Percentiles rank a stretch among this genome's conserved stretches.
Evolutionary conservation across 2,329 filamentous ascomycete genomes (phyloP).

Genomic region (Cladosporium cucumerinum): DNA sequence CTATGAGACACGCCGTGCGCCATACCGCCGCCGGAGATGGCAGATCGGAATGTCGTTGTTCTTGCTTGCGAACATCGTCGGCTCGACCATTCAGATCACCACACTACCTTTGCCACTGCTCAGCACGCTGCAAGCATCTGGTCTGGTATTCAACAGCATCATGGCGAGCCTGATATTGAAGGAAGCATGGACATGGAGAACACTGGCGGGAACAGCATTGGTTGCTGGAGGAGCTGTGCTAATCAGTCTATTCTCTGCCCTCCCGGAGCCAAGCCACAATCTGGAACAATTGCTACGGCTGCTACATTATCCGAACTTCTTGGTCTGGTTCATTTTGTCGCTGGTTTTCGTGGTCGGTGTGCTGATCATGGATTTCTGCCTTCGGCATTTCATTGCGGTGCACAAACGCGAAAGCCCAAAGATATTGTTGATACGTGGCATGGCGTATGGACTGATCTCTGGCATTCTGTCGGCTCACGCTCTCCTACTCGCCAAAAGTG

Average conservation of each 20-base stretch:
- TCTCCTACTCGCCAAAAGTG: conserved; percentile 89
- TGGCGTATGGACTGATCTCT: conserved; percentile 82
- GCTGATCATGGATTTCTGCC: conserved; percentile 56
- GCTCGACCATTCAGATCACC: conserved; percentile 95
- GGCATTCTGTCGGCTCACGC: conserved; percentile 93
- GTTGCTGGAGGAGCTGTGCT: conserved; percentile 85
- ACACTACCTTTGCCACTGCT: conserved; percentile 90
- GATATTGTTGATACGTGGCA: conserved; percentile 67
- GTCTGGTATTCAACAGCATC: conserved; percentile 96
- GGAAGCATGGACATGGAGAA: conserved; percentile 92
- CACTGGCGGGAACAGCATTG: conserved; percentile 82
- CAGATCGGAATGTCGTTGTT: conserved; percentile 97
- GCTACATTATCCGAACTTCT: conserved; percentile 69
- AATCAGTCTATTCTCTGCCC: conserved; percentile 90
- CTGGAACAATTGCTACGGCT: conserved; percentile 76
- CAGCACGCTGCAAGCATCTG: conserved; percentile 91
- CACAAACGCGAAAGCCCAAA: conserved; percentile 33
- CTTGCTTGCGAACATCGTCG: conserved; percentile 86
- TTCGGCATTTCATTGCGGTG: conserved; percentile 31
- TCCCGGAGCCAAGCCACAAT: conserved; percentile 87
- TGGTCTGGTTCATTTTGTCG: conserved; percentile 85
- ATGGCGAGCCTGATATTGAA: conserved; percentile 89
- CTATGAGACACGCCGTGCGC: conserved; percentile 75
- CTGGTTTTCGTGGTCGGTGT: conserved; percentile 68
- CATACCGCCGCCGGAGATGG: conserved; percentile 88